Conservation (phyloP, 1,139 yeast genomes). For the Suhomyces choctaworum region DNA sequence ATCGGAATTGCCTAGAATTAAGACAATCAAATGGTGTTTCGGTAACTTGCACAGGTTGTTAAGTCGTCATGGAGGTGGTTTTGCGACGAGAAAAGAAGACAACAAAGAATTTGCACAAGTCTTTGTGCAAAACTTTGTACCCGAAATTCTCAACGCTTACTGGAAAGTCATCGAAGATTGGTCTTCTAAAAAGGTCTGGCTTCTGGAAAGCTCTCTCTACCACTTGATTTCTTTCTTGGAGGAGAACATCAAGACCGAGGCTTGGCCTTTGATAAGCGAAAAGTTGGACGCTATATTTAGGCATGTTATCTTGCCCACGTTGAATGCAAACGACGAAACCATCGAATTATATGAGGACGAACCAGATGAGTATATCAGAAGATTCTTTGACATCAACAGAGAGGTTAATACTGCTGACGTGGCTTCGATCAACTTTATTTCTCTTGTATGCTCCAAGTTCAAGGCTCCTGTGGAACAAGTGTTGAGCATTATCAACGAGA, state of each 20-base stretch:
- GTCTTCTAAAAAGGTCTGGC: conserved; percentile 58
- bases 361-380: conserved; percentile 70
- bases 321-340: conserved; percentile 55
- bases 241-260: conserved; percentile 56
- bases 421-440: conserved; percentile 78
- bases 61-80: conserved; percentile 55
- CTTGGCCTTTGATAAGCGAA: conserved; percentile 54
- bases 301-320: conserved; percentile 63
- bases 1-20: conserved; percentile 49
- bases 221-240: conserved; percentile 66
- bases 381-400: conserved; percentile 67
- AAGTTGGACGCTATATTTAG: conserved; percentile 59
- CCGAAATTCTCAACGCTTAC: conserved; percentile 58
- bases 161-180: conserved; percentile 62
- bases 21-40: conserved; percentile 72
- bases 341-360: conserved; percentile 70
- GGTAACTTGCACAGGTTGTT: conserved; percentile 64
- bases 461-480: conserved; percentile 43
- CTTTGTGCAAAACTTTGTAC: conserved; percentile 56
- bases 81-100: conserved; percentile 38
- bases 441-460: conserved; percentile 49
- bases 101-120: conserved; percentile 43
- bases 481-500: conserved; percentile 49
- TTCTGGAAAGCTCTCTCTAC: conserved; percentile 59
- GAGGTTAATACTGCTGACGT: conserved; percentile 76